A percentile compares a stretch with the other conserved stretches of the same genome.
phyloP scores from a whole-genome alignment of 148 eudicot species.

The Arbutus unedo region DNA sequence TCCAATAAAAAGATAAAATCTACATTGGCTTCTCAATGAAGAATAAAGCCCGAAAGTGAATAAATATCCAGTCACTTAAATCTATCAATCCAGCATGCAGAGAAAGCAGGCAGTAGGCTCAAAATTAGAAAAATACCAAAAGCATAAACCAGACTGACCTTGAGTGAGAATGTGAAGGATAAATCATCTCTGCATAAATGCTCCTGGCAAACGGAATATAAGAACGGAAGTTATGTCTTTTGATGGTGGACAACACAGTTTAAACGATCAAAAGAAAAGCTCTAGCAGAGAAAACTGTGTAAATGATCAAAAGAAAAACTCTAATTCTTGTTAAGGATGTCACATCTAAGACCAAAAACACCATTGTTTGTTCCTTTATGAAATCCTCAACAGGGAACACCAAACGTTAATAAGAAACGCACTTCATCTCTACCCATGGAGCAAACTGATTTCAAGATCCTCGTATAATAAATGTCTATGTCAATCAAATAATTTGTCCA shows the following conservation, averaged over 20 bases:
- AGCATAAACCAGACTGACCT: slow-evolving; percentile 44
- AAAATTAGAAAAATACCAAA: background rate
- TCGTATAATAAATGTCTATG: background rate
- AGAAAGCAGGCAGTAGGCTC: slow-evolving; percentile 6
- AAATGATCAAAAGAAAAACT: slow-evolving; percentile 6
- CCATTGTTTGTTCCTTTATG: background rate
- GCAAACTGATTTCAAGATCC: background rate
- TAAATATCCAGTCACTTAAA: background rate
- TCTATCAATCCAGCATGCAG: background rate
- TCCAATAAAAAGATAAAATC: background rate
- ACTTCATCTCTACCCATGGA: background rate
- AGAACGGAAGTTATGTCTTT: background rate
- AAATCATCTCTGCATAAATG: slow-evolving; percentile 82
- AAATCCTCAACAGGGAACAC: background rate
- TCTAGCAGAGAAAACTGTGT: background rate
- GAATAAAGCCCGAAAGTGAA: background rate
- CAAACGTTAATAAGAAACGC: background rate
- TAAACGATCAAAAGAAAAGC: slow-evolving; percentile 5
- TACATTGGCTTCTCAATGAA: background rate
- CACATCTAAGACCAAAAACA: background rate
- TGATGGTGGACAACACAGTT: background rate
- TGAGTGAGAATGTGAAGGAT: slow-evolving; percentile 77
- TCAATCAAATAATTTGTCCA: background rate
- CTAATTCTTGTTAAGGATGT: background rate
- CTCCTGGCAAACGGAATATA: slow-evolving; percentile 46